phyloP scores from a whole-genome alignment of 495 filamentous ascomycete genomes.

The Trichoderma reesei region DNA sequence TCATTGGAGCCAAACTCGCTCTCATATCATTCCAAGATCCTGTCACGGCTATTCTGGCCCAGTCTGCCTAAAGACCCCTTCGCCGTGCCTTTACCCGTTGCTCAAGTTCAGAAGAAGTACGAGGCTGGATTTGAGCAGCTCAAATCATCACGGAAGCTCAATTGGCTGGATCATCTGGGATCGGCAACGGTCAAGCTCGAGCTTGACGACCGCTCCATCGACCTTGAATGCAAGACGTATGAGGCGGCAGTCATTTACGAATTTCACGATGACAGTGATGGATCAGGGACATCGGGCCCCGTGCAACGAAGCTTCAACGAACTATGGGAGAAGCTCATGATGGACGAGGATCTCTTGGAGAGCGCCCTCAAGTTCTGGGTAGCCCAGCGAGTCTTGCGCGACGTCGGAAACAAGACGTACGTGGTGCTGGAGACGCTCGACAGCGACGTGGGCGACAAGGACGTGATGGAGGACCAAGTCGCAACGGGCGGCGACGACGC shows the following conservation, averaged over 20 bases:
- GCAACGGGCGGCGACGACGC: slow-evolving; percentile 31
- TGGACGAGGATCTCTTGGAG: slow-evolving; percentile 66
- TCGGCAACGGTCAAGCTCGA: slow-evolving; percentile 74
- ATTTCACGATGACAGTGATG: slow-evolving; percentile 46
- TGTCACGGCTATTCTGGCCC: slow-evolving; percentile 94
- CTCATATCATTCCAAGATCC: slow-evolving; percentile 64
- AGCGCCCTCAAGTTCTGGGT: slow-evolving; percentile 82
- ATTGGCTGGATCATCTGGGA: slow-evolving; percentile 76
- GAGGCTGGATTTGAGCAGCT: slow-evolving; percentile 64
- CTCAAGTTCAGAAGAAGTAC: slow-evolving; percentile 57
- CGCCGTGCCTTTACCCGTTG: slow-evolving; percentile 54
- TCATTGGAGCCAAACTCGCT: slow-evolving; percentile 16
- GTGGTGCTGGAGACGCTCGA: slow-evolving; percentile 33
- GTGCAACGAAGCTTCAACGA: slow-evolving; percentile 47
- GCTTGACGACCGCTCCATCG: slow-evolving; percentile 65
- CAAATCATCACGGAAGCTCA: slow-evolving; percentile 75
- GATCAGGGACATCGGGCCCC: slow-evolving; percentile 16
- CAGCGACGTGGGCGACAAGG: slow-evolving; percentile 23
- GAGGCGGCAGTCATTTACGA: slow-evolving; percentile 86
- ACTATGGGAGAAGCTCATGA: slow-evolving; percentile 56
- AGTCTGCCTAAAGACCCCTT: slow-evolving; percentile 69
- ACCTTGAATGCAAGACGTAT: slow-evolving; percentile 60
- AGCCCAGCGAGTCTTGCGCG: slow-evolving; percentile 63
- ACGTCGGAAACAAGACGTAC: slow-evolving; percentile 35
- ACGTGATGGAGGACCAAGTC: slow-evolving; percentile 33